phyloP scores from a whole-genome alignment of 2,329 filamentous ascomycete species.

The Colletotrichum lini region DNA sequence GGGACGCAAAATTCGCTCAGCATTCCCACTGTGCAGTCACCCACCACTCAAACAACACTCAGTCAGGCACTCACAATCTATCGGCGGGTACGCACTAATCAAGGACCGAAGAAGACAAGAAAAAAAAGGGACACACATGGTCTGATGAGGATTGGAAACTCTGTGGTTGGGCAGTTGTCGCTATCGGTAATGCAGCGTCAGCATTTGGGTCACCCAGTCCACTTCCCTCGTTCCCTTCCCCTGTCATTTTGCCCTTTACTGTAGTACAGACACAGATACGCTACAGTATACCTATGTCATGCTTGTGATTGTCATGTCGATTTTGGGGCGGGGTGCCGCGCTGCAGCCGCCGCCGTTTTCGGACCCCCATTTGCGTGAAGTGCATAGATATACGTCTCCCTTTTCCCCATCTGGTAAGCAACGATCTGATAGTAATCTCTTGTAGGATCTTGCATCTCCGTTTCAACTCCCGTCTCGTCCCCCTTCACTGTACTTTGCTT shows the following conservation, averaged over 20 bases:
- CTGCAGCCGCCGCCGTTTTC: slow-evolving; percentile 28
- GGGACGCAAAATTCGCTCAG: slow-evolving; percentile 30
- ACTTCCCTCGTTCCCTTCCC: not conserved
- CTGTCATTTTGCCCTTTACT: no score
- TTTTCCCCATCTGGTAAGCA: slow-evolving; percentile 26
- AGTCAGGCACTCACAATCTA: not conserved
- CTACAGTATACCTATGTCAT: not conserved
- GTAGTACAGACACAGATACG: no score
- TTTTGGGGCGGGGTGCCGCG: not conserved
- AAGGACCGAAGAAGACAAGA: not conserved
- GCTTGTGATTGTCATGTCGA: slow-evolving; percentile 6
- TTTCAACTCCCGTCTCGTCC: not conserved
- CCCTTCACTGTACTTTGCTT: not conserved
- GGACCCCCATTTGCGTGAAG: slow-evolving; percentile 24
- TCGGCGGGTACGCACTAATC: slow-evolving; percentile 3
- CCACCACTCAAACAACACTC: slow-evolving; percentile 5
- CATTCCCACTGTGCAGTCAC: slow-evolving; percentile 20
- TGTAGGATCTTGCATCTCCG: slow-evolving; percentile 26
- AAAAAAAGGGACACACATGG: not conserved
- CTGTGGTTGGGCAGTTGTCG: slow-evolving; percentile 29
- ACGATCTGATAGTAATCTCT: slow-evolving; percentile 27
- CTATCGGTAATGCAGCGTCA: slow-evolving; percentile 29
- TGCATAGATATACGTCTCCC: not conserved
- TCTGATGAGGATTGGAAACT: slow-evolving; percentile 18
- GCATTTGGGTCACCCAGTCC: not conserved